These are phyloP conservation scores for Lasiosphaeris hirsuta DNA, from an alignment of 495 filamentous ascomycete species.

Conservation along the genomic window DNA sequence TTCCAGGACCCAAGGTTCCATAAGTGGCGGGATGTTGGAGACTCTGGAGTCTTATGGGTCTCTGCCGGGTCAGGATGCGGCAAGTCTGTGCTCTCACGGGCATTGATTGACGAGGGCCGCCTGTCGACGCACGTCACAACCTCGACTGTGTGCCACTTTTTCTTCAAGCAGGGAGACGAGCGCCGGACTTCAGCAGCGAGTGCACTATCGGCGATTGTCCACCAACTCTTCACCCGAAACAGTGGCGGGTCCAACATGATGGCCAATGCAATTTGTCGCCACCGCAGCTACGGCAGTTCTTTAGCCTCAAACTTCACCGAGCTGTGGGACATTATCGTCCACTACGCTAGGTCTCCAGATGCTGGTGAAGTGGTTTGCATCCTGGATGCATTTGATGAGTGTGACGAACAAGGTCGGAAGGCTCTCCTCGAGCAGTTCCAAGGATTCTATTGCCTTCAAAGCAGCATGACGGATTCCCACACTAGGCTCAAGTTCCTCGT, in stretches of 20 bases:
- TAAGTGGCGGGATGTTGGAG: slow-evolving; percentile 26
- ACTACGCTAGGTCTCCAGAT: slow-evolving; percentile 27
- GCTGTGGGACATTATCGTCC: slow-evolving; percentile 41
- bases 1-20: slow-evolving; percentile 28
- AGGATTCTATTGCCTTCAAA: slow-evolving; percentile 25
- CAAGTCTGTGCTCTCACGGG: slow-evolving; percentile 39
- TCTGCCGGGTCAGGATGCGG: slow-evolving; percentile 42
- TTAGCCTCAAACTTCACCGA: slow-evolving; percentile 33
- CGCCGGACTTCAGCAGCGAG: slow-evolving; percentile 12
- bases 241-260: slow-evolving; percentile 15
- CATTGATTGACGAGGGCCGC: slow-evolving; percentile 30
- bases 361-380: slow-evolving; percentile 42
- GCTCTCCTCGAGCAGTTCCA: slow-evolving; percentile 26
- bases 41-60: slow-evolving; percentile 39
- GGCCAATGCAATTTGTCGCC: slow-evolving; percentile 20
- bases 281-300: slow-evolving; percentile 18
- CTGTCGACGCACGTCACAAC: slow-evolving; percentile 20
- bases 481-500: slow-evolving; percentile 34
- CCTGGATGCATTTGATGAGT: slow-evolving; percentile 46
- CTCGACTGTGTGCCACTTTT: slow-evolving; percentile 37
- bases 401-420: slow-evolving; percentile 21
- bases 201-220: slow-evolving; percentile 36
- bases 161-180: slow-evolving; percentile 38
- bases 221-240: slow-evolving; percentile 33
- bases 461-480: not conserved